Percentiles rank a stretch among this genome's conserved stretches.
phyloP scores from a whole-genome alignment of 805 yeast genomes.

The Tetrapisispora arboricola region DNA sequence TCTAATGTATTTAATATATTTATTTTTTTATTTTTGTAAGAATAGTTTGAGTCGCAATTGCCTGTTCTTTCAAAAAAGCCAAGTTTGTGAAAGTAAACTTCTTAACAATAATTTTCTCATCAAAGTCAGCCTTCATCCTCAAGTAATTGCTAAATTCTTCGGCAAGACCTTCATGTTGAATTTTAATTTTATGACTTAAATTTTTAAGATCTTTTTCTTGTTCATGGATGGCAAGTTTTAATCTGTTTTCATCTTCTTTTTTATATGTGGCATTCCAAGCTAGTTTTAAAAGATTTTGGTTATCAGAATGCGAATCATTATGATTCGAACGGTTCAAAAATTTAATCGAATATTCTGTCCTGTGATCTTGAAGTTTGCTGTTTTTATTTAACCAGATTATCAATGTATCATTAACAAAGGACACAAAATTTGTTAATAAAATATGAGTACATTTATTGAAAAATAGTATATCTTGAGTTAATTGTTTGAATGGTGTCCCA shows the following conservation, averaged over 20 bases:
- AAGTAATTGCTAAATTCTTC: conserved; percentile 52
- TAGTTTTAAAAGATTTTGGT: neutral
- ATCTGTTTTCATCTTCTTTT: conserved; percentile 36
- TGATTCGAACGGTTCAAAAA: conserved; percentile 18
- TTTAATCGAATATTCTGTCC: conserved; percentile 23
- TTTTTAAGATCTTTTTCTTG: conserved; percentile 33
- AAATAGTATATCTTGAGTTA: conserved; percentile 7
- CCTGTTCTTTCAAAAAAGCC: neutral
- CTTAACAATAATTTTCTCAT: conserved; percentile 14
- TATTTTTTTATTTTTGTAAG: neutral
- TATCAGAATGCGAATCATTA: neutral
- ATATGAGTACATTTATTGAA: conserved; percentile 12
- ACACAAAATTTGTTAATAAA: conserved; percentile 25
- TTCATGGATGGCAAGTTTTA: conserved; percentile 33
- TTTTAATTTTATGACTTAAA: conserved; percentile 38
- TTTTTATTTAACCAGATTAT: conserved; percentile 38
- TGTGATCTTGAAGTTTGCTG: conserved; percentile 32
- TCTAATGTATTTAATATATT: neutral
- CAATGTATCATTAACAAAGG: conserved; percentile 29
- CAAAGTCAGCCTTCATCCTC: conserved; percentile 37
- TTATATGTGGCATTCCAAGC: conserved; percentile 30
- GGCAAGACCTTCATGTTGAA: conserved; percentile 53
- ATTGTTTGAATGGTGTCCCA: neutral
- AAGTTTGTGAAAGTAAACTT: conserved; percentile 2
- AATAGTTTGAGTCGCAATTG: neutral